phyloP scores from a whole-genome alignment of 73 alveolate genomes.

The Stentor roeselii region DNA sequence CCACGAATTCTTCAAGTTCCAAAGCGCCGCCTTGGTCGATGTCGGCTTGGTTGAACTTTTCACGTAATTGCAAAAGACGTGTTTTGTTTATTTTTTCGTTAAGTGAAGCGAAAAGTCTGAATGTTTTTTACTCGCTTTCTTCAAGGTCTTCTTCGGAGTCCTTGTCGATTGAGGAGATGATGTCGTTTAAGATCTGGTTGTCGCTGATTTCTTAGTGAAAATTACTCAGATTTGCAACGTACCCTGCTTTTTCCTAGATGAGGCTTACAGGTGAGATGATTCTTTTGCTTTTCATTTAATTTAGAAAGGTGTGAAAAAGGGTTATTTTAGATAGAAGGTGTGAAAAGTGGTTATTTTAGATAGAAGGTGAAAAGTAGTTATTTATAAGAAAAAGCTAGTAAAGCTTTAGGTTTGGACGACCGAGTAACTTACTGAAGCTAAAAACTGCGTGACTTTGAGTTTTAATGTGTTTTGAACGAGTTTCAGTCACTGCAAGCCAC shows the following conservation, averaged over 20 bases:
- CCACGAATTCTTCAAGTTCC: slow-evolving; percentile 58
- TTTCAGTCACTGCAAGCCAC: too few relatives aligned
- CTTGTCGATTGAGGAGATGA: not conserved
- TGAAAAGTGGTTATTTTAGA: too few relatives aligned
- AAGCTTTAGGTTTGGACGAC: too few relatives aligned
- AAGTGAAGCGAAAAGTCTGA: slow-evolving; percentile 4
- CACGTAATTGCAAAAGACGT: slow-evolving; percentile 65
- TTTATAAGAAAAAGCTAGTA: too few relatives aligned
- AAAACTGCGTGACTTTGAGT: too few relatives aligned
- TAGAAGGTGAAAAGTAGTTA: too few relatives aligned
- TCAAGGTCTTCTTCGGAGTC: slow-evolving; percentile 12
- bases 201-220: slow-evolving; percentile 19
- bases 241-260: slow-evolving; percentile 24
- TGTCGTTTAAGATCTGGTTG: slow-evolving; percentile 11
- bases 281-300: slow-evolving; percentile 24
- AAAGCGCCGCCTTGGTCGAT: slow-evolving; percentile 77
- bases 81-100: slow-evolving; percentile 58
- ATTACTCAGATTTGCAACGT: slow-evolving; percentile 21
- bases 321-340: too few relatives aligned
- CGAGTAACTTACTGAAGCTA: too few relatives aligned
- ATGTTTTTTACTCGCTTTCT: slow-evolving; percentile 8
- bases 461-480: too few relatives aligned
- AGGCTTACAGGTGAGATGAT: slow-evolving; percentile 8
- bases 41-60: slow-evolving; percentile 65
- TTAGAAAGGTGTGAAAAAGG: too few relatives aligned